Percentiles rank a stretch among this genome's conserved stretches.
Evolutionary conservation across 306 rosid species (phyloP).

Genomic region (Sesbania bispinosa): DNA sequence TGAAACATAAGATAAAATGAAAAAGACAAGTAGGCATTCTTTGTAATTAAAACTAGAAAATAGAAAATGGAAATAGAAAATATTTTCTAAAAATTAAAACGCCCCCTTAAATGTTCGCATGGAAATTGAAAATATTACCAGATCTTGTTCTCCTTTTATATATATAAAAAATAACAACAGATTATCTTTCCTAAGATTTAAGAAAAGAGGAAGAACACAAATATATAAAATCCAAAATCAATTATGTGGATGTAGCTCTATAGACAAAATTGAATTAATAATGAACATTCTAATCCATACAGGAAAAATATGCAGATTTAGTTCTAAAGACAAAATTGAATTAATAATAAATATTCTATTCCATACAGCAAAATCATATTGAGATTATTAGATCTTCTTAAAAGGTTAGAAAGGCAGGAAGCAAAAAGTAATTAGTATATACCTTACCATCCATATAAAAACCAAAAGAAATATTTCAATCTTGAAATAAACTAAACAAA

Average conservation of each 20-base stretch:
- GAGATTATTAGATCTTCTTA: neutral
- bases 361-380: neutral
- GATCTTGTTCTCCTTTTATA: neutral
- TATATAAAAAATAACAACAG: neutral
- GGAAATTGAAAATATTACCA: neutral
- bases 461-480: neutral
- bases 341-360: too few relatives aligned
- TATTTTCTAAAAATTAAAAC: too few relatives aligned
- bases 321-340: neutral
- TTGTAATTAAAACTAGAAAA: too few relatives aligned
- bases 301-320: neutral
- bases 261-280: neutral
- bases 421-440: neutral
- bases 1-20: too few relatives aligned
- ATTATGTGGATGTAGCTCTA: neutral
- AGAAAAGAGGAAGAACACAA: neutral
- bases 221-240: neutral
- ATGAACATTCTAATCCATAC: neutral
- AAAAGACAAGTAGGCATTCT: too few relatives aligned
- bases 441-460: neutral
- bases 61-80: too few relatives aligned
- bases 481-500: neutral
- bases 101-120: neutral
- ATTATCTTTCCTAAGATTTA: neutral
- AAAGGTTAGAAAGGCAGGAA: neutral